Percentiles rank a stretch among this genome's conserved stretches.
Evolutionary conservation across 2,329 filamentous ascomycete genomes (phyloP).

Genomic region (Fusarium mexicanum): DNA sequence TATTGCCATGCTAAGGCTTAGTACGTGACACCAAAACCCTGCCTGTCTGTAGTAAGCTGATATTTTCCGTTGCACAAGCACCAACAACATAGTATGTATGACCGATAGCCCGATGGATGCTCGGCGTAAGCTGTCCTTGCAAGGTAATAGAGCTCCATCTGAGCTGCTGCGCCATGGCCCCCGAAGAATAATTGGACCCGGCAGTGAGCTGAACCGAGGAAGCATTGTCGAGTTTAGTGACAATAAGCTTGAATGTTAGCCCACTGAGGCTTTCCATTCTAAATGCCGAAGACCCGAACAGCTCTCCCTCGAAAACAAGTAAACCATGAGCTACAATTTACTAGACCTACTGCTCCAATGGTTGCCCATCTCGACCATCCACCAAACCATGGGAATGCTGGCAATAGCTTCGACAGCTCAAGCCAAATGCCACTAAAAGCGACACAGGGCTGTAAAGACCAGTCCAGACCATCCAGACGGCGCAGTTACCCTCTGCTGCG

Average conservation of each 20-base stretch:
- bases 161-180: background rate
- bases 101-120: background rate
- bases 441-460: background rate
- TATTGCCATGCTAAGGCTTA: background rate
- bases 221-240: background rate
- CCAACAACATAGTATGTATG: background rate
- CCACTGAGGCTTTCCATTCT: background rate
- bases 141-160: background rate
- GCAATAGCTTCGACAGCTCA: background rate
- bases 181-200: background rate
- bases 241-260: background rate
- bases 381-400: background rate
- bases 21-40: background rate
- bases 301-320: background rate
- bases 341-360: background rate
- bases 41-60: slow-evolving; percentile 2
- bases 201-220: background rate
- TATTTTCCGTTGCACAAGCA: background rate
- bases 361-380: background rate
- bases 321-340: background rate
- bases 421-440: background rate
- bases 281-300: background rate
- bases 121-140: background rate
- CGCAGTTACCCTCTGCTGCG: background rate
- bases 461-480: background rate